Evolutionary conservation across 345 rosid genomes (phyloP).

Genomic region (Barbarea vulgaris): DNA sequence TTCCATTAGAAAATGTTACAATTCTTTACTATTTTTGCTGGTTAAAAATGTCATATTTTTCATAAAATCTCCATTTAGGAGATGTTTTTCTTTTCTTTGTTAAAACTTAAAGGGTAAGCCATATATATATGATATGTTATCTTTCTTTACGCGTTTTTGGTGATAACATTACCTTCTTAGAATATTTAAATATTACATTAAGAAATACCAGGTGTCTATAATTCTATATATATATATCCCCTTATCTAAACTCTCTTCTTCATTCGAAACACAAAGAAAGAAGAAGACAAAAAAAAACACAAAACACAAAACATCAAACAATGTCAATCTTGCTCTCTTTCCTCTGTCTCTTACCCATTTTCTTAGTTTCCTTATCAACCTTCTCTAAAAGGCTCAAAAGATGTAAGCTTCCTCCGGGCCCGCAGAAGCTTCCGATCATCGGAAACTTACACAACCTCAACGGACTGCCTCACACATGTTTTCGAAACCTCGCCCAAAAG

Average conservation of each 20-base stretch:
- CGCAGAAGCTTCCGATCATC: slow-evolving; percentile 11
- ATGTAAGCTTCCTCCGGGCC: neutral
- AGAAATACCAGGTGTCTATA: neutral
- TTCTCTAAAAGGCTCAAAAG: neutral
- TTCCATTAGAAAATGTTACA: no score
- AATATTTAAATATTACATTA: no score
- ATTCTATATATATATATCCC: neutral
- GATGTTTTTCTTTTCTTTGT: no score
- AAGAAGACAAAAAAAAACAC: no score
- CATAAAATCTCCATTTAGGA: no score
- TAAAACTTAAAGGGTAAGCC: no score
- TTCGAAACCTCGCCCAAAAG: neutral
- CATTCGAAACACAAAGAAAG: no score
- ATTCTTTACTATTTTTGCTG: no score
- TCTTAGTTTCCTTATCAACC: neutral
- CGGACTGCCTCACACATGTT: neutral
- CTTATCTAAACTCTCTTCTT: neutral
- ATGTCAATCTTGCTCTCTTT: neutral
- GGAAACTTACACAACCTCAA: slow-evolving; percentile 31
- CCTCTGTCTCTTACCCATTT: neutral
- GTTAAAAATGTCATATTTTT: no score
- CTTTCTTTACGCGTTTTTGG: neutral
- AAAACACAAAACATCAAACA: neutral
- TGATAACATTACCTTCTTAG: no score
- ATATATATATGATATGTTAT: no score